phyloP scores from a whole-genome alignment of 2,329 filamentous ascomycete species.

The Stromatinia cepivora region DNA sequence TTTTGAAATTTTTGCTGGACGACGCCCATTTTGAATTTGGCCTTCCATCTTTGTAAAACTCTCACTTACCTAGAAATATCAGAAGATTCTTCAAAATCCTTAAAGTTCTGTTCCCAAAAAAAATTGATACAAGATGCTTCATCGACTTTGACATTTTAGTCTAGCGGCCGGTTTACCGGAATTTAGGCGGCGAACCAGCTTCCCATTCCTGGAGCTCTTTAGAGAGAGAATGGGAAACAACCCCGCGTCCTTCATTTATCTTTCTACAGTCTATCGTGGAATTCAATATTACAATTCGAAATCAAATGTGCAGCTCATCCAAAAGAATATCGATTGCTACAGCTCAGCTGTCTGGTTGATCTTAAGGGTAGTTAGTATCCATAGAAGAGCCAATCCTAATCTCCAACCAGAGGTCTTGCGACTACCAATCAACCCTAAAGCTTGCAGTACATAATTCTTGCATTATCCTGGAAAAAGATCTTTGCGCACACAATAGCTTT shows the following conservation, averaged over 20 bases:
- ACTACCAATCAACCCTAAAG: conserved; percentile 11
- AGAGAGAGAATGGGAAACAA: conserved; percentile 9
- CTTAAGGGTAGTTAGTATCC: neutral
- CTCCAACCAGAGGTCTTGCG: neutral
- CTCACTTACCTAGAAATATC: neutral
- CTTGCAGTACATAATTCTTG: conserved; percentile 11
- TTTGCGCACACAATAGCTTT: neutral
- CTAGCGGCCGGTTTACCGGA: conserved; percentile 9
- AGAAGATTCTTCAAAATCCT: neutral
- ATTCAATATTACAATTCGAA: neutral
- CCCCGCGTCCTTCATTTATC: conserved; percentile 15
- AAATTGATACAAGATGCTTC: neutral
- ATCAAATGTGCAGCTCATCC: conserved; percentile 23
- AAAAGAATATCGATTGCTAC: conserved; percentile 17
- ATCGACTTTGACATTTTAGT: neutral
- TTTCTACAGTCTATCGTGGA: conserved; percentile 4
- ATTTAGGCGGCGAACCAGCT: conserved; percentile 17
- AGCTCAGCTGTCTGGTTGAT: conserved; percentile 21
- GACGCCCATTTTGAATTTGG: conserved; percentile 1
- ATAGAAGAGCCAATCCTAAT: conserved; percentile 1
- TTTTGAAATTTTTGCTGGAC: conserved; percentile 15
- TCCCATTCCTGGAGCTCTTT: neutral
- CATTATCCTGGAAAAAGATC: neutral
- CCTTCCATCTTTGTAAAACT: neutral
- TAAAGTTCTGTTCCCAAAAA: neutral